Percentiles rank a stretch among this genome's conserved stretches.
phyloP scores from a whole-genome alignment of 2,329 filamentous ascomycete species.

The Pseudomassariella vexata region DNA sequence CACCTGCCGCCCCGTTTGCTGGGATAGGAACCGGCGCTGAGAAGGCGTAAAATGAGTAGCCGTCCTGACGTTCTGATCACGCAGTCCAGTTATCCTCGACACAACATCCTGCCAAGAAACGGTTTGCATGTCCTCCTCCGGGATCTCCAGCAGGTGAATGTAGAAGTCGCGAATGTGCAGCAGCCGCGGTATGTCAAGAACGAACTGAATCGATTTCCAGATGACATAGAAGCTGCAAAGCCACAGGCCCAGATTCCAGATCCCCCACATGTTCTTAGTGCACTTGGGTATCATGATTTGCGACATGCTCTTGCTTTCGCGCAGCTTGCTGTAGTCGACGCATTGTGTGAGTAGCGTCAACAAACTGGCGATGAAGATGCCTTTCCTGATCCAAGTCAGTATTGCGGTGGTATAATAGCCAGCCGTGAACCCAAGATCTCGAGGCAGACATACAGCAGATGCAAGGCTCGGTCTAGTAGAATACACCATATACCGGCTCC shows the following conservation, averaged over 20 bases:
- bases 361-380: slow-evolving; percentile 76
- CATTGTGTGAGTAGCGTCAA: slow-evolving; percentile 82
- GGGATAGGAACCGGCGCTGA: slow-evolving; percentile 40
- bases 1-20: slow-evolving; percentile 57
- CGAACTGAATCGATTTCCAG: slow-evolving; percentile 68
- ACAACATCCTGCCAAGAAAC: slow-evolving; percentile 93
- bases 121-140: slow-evolving; percentile 80
- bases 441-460: slow-evolving; percentile 57
- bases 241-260: slow-evolving; percentile 77
- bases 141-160: slow-evolving; percentile 73
- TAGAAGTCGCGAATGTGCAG: slow-evolving; percentile 81
- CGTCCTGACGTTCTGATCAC: slow-evolving; percentile 83
- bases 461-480: slow-evolving; percentile 63
- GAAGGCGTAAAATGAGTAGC: slow-evolving; percentile 47
- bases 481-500: slow-evolving; percentile 84
- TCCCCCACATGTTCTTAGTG: slow-evolving; percentile 65
- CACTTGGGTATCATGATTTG: slow-evolving; percentile 66
- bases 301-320: slow-evolving; percentile 51
- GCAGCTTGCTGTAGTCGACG: slow-evolving; percentile 73
- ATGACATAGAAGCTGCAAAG: slow-evolving; percentile 81
- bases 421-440: slow-evolving; percentile 9
- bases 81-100: slow-evolving; percentile 73
- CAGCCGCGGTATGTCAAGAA: slow-evolving; percentile 68
- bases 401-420: no score
- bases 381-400: slow-evolving; percentile 48